A percentile compares a stretch with the other conserved stretches of the same genome.
Conservation (phyloP, 257 asterid species). For the Nicotiana undulata region DNA sequence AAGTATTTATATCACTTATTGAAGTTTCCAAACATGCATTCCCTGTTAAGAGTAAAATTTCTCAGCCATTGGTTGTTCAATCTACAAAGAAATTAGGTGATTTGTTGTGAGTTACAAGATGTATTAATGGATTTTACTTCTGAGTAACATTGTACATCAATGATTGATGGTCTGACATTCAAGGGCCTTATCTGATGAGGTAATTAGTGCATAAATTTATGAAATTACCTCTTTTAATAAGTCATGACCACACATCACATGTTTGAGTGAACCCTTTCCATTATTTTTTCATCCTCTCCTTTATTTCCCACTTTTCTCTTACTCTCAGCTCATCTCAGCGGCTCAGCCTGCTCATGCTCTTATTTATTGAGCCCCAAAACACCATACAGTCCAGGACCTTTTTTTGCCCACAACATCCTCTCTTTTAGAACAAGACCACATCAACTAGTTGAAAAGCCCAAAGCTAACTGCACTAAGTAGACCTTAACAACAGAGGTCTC, state of each 20-base stretch:
- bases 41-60: background rate
- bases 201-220: background rate
- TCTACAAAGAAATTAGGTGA: background rate
- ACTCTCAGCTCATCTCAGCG: background rate
- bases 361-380: background rate
- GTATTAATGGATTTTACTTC: background rate
- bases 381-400: background rate
- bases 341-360: background rate
- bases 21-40: background rate
- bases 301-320: background rate
- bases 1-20: background rate
- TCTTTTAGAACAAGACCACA: background rate
- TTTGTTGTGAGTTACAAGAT: background rate
- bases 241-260: background rate
- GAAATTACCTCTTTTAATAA: background rate
- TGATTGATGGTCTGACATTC: background rate
- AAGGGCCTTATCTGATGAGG: background rate
- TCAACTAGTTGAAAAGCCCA: background rate
- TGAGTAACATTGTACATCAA: background rate
- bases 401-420: background rate
- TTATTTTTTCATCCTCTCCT: background rate
- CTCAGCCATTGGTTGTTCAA: constrained; percentile 3
- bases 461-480: background rate
- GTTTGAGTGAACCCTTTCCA: background rate
- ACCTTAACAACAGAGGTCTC: background rate